Base-by-base conservation (phyloP, 1,284 basidiomycete species). In the Chondrostereum purpureum region DNA sequence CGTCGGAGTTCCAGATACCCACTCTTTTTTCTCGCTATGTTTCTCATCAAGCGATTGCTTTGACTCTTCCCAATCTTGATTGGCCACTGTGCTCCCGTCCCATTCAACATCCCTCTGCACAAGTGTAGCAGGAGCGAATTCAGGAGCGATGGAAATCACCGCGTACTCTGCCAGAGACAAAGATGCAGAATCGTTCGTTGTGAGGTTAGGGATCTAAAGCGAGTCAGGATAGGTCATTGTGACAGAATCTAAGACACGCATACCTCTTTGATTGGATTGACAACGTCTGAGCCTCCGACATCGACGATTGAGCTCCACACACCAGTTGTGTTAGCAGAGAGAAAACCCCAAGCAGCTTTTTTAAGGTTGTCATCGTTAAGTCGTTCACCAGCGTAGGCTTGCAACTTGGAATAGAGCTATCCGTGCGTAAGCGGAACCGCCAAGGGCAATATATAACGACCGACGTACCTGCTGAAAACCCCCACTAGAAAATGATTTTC, bases 321-420 rank as follows among this genome's bases (percentile, higher is more conserved):
- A 2, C 65, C 66, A n/a, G 61, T 58, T 5, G 55, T 65, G 45
- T 63, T 65, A 1, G 50, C 54, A 35, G 54, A 63, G 37, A 69
- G 55, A 24, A 61, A 53, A 24, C 58, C 51, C 67, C 68, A 69
- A 8, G 69, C 69, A 1, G 60, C 58, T 54, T 68, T 62, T 45
- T 67, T 65, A 10, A 69, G 47, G 0, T 58, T 39, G 8, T 56
- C 54, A 40, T 68, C 59, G 31, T 64, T 63, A 6, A 67, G 54
- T 5, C 68, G 61, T 49, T 66, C 43, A 1, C 60, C 69, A 19
- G 68, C 68, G 33, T 70, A 71, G 4, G 66, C 67, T 55, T 68
- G 66, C 3, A 69, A 52, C 49, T 68, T 69, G n/a, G 66, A 66
- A 45, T 71, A 70, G 18, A 59, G 58, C 64, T n/a, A n/a, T 67